A percentile compares a stretch with the other conserved stretches of the same genome.
phyloP scores from a whole-genome alignment of 2,329 filamentous ascomycete genomes.

The Neospermospora avenae region DNA sequence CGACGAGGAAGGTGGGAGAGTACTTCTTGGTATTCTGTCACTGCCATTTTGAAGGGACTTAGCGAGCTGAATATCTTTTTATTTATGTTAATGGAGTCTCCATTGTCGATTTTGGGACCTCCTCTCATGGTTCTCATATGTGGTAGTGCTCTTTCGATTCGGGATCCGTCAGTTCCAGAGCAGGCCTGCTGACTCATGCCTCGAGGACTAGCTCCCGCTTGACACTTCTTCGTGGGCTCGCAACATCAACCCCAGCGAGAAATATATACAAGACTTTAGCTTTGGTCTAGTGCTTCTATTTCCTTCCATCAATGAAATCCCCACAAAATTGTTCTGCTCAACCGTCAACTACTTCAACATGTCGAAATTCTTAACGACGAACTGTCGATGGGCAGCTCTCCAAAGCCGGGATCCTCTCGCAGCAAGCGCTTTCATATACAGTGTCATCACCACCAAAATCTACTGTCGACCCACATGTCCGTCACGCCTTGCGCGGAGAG shows the following conservation, averaged over 20 bases:
- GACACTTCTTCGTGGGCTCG: conserved; percentile 13
- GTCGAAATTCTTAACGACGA: conserved; percentile 20
- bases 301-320: too few species aligned
- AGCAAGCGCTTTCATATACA: conserved; percentile 45
- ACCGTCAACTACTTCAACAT: conserved; percentile 1
- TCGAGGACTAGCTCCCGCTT: neutral
- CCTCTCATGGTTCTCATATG: neutral
- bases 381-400: conserved; percentile 30
- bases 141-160: neutral
- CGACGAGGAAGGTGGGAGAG: neutral
- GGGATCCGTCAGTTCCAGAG: conserved; percentile 25
- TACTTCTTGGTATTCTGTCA: conserved; percentile 29
- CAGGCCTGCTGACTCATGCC: conserved; percentile 17
- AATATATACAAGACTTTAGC: too few species aligned
- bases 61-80: too few species aligned
- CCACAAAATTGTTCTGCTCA: neutral
- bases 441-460: conserved; percentile 46
- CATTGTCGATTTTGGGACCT: neutral
- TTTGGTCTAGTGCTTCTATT: too few species aligned
- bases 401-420: conserved; percentile 37
- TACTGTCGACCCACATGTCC: conserved; percentile 62
- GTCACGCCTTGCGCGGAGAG: conserved; percentile 56
- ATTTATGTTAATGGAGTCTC: neutral
- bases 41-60: conserved; percentile 14
- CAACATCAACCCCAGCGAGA: conserved; percentile 13